Evolutionary conservation across 768 basidiomycete genomes (phyloP).

Genomic region (Ephemerocybe angulata): DNA sequence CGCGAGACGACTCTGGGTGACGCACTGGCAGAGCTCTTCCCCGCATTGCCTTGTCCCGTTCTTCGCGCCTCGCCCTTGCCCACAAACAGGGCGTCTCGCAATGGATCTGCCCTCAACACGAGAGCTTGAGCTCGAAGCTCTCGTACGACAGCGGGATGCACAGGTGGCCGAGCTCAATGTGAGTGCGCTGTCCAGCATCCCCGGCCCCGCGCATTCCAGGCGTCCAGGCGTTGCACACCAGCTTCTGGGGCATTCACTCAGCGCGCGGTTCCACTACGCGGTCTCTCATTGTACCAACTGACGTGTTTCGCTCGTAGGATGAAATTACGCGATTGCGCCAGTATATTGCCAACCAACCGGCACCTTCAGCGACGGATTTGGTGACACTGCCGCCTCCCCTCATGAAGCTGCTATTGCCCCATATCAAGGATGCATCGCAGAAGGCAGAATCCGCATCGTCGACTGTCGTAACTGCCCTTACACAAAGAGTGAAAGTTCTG

Average conservation of each 20-base stretch:
- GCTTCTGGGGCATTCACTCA: too few relatives aligned
- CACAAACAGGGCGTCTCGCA: slow-evolving; percentile 9
- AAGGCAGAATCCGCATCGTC: slow-evolving; percentile 35
- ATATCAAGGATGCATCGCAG: slow-evolving; percentile 45
- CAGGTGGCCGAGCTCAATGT: slow-evolving; percentile 73
- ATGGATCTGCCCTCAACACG: slow-evolving; percentile 74
- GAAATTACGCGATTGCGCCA: slow-evolving; percentile 69
- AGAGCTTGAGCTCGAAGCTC: slow-evolving; percentile 78
- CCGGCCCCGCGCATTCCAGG: not conserved
- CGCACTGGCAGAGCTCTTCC: not conserved
- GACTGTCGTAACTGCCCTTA: slow-evolving; percentile 70
- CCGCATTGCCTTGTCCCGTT: not conserved
- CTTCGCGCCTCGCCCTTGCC: slow-evolving; percentile 9
- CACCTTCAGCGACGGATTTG: slow-evolving; percentile 55
- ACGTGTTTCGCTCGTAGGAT: too few relatives aligned
- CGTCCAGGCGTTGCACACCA: too few relatives aligned
- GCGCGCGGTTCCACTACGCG: too few relatives aligned
- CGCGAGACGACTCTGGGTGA: slow-evolving; percentile 4
- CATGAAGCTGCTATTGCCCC: slow-evolving; percentile 65
- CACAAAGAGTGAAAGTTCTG: slow-evolving; percentile 64
- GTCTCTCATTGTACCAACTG: too few relatives aligned
- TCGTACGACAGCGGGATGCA: slow-evolving; percentile 70
- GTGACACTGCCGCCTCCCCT: slow-evolving; percentile 70
- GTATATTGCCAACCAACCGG: slow-evolving; percentile 58
- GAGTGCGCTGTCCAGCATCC: slow-evolving; percentile 25